Conservation (phyloP, 2,329 filamentous ascomycete genomes). For the Microcyclospora pomicola region DNA sequence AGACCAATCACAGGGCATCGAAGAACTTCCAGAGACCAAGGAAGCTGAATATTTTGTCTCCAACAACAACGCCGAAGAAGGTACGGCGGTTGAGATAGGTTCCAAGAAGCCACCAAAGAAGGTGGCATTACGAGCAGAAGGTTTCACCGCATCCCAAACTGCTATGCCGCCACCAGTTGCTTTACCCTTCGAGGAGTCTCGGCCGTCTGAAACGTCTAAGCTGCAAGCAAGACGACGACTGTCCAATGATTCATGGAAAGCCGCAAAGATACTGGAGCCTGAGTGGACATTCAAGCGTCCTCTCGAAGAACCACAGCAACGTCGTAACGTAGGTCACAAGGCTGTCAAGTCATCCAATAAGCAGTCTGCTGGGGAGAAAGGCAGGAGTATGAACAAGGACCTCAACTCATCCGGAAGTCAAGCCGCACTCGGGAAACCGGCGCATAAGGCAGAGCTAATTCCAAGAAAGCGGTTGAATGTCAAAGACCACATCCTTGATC, state of each 20-base stretch:
- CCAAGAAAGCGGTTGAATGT: not conserved
- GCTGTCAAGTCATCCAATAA: not conserved
- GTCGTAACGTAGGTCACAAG: not conserved
- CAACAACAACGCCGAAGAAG: not conserved
- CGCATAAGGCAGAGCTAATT: not conserved
- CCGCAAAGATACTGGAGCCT: too few relatives aligned
- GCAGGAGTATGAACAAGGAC: not conserved
- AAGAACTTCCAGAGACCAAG: too few relatives aligned
- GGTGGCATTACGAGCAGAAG: too few relatives aligned
- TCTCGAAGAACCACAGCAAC: too few relatives aligned
- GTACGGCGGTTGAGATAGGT: not conserved
- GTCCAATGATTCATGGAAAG: not conserved
- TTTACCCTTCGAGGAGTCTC: not conserved
- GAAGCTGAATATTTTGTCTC: too few relatives aligned
- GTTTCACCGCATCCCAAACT: constrained; percentile 12
- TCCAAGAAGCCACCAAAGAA: constrained; percentile 1
- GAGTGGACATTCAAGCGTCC: too few relatives aligned
- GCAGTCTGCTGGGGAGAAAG: not conserved
- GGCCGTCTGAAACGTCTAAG: not conserved
- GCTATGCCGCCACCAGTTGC: constrained; percentile 14
- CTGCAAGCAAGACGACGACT: not conserved
- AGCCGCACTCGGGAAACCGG: not conserved
- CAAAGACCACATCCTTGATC: too few relatives aligned
- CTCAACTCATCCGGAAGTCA: not conserved
- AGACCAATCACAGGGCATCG: not conserved